phyloP scores from a whole-genome alignment of 164 flowering plant genomes.

The Berberis thunbergii region DNA sequence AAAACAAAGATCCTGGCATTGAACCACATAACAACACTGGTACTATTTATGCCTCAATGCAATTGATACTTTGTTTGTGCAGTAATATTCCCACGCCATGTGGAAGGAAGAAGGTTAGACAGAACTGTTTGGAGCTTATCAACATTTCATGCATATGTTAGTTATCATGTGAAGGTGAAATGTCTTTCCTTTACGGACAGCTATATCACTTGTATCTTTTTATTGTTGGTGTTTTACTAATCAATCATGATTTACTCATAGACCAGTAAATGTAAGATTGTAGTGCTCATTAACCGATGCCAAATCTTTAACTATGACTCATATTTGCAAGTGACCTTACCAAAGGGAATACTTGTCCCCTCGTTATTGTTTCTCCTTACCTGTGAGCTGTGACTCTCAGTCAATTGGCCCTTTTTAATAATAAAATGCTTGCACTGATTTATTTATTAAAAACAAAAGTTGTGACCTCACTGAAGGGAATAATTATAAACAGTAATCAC shows the following conservation, averaged over 20 bases:
- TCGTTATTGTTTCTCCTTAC: too few species aligned
- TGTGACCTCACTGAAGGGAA: too few species aligned
- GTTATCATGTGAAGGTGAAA: constrained; percentile 90
- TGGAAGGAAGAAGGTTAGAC: constrained; percentile 82
- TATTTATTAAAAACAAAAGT: too few species aligned
- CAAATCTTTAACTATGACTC: too few species aligned
- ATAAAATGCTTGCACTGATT: too few species aligned
- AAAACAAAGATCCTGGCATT: too few species aligned
- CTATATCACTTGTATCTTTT: neutral
- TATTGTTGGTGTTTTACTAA: neutral
- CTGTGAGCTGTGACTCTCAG: too few species aligned
- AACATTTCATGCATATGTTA: constrained; percentile 94
- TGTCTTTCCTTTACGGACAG: neutral
- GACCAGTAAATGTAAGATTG: neutral
- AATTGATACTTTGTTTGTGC: constrained; percentile 18
- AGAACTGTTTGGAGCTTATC: constrained; percentile 84
- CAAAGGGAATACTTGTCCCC: too few species aligned
- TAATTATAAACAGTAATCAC: too few species aligned
- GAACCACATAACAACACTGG: neutral
- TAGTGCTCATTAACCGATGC: too few species aligned
- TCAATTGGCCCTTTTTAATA: too few species aligned
- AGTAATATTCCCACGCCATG: constrained; percentile 90
- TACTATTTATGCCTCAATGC: neutral
- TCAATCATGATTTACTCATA: neutral
- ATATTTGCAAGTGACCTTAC: too few species aligned